Conservation (phyloP, 345 rosid genomes). For the Luvunga scandens region DNA sequence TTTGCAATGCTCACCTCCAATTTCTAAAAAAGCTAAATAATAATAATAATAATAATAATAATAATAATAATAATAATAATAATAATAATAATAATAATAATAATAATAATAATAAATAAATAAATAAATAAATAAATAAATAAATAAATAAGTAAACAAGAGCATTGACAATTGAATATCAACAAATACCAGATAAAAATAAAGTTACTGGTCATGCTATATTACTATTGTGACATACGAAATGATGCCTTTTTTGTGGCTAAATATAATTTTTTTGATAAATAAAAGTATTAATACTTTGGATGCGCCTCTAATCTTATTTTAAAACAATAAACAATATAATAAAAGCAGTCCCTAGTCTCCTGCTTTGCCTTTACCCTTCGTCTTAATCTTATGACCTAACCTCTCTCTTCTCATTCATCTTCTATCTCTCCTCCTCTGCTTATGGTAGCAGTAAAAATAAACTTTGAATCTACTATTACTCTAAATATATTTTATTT, state of each 20-base stretch:
- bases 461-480: not conserved
- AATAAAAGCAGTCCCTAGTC: not conserved
- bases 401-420: not conserved
- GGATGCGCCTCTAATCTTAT: not conserved
- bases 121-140: too few species aligned
- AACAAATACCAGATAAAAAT: too few species aligned
- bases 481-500: not conserved
- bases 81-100: too few species aligned
- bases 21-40: too few species aligned
- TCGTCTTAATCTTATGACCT: conserved; percentile 8
- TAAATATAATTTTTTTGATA: too few species aligned
- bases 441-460: not conserved
- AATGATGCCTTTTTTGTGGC: not conserved
- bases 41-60: too few species aligned
- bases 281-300: not conserved
- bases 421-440: not conserved
- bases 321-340: not conserved
- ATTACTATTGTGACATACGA: not conserved
- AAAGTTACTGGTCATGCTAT: too few species aligned
- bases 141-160: too few species aligned
- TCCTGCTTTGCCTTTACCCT: conserved; percentile 20
- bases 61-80: too few species aligned
- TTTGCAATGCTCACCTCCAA: not conserved
- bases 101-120: too few species aligned
- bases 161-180: too few species aligned